Percentiles rank a stretch among this genome's conserved stretches.
Evolutionary conservation across 2,329 filamentous ascomycete species (phyloP).

Genomic region (Neonectria magnoliae): DNA sequence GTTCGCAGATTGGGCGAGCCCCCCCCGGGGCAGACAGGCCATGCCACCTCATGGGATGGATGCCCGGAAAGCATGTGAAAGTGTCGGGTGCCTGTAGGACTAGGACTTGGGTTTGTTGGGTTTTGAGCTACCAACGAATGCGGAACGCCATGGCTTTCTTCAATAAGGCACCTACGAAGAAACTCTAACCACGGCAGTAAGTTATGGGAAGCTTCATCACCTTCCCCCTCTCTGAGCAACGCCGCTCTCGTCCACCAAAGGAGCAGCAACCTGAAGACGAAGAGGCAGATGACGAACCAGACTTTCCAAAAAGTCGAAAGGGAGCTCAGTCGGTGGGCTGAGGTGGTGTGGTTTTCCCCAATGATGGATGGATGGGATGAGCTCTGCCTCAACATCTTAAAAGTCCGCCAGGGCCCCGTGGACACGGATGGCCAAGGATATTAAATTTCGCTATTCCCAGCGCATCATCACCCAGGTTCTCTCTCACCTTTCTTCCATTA

Average conservation of each 20-base stretch:
- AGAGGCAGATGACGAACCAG: not conserved
- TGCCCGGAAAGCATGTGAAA: not conserved
- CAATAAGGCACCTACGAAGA: not conserved
- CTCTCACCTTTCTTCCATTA: not conserved
- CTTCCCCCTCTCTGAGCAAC: not conserved
- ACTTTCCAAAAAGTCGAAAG: not conserved
- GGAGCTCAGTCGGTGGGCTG: constrained; percentile 14
- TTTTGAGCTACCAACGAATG: not conserved
- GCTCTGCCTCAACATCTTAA: constrained; percentile 8
- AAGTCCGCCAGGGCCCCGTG: not conserved
- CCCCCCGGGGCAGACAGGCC: not conserved
- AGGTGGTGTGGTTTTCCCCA: constrained; percentile 29
- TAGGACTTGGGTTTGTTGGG: not conserved
- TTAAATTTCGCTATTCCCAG: not conserved
- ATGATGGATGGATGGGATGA: constrained; percentile 12
- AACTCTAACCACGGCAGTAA: not conserved
- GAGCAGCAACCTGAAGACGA: not conserved
- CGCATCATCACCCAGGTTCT: not conserved
- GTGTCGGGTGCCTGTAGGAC: not conserved
- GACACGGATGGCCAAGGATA: not conserved
- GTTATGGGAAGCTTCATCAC: not conserved
- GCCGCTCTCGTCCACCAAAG: not conserved
- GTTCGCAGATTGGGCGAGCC: constrained; percentile 5
- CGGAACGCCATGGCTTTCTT: not conserved
- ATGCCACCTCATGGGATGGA: not conserved